Conservation (phyloP, 805 yeast species). For the Saturnispora serradocipensis region DNA sequence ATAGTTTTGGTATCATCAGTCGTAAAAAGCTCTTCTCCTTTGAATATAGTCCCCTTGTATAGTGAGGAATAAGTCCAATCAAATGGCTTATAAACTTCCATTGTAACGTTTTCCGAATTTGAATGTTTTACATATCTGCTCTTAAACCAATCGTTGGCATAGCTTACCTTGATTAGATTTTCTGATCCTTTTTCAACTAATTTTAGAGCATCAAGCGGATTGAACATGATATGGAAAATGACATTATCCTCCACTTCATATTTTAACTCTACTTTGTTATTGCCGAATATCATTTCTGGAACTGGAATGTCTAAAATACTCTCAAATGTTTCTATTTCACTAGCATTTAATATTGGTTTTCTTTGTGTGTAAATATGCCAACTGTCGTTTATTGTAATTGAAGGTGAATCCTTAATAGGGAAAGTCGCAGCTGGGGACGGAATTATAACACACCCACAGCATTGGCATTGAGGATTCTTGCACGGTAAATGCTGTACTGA, state of each 20-base stretch:
- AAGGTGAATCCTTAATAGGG: conserved; percentile 58
- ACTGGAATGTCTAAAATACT: conserved; percentile 63
- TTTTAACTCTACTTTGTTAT: conserved; percentile 47
- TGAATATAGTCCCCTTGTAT: conserved; percentile 53
- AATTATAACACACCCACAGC: conserved; percentile 67
- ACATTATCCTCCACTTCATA: conserved; percentile 18
- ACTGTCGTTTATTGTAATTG: conserved; percentile 49
- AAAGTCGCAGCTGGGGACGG: conserved; percentile 63
- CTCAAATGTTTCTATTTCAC: conserved; percentile 63
- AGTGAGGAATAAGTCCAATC: conserved; percentile 94
- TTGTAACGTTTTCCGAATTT: conserved; percentile 23
- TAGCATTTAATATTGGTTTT: conserved; percentile 66
- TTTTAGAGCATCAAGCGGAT: conserved; percentile 68
- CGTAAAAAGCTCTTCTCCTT: conserved; percentile 11
- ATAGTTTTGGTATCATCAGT: conserved; percentile 31
- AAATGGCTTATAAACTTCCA: conserved; percentile 67
- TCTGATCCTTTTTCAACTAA: conserved; percentile 39
- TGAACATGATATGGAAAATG: conserved; percentile 44
- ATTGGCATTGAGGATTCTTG: conserved; percentile 35
- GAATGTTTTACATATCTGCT: conserved; percentile 29
- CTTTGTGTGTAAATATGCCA: conserved; percentile 73
- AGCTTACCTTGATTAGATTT: conserved; percentile 59
- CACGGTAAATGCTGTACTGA: conserved; percentile 15
- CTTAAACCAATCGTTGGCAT: conserved; percentile 75
- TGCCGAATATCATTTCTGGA: conserved; percentile 97